Evolutionary conservation across 176 grass and related monocot genomes (phyloP), one percentile per base, ranked within the genome.

Genomic region (Tuctoria greenei): DNA sequence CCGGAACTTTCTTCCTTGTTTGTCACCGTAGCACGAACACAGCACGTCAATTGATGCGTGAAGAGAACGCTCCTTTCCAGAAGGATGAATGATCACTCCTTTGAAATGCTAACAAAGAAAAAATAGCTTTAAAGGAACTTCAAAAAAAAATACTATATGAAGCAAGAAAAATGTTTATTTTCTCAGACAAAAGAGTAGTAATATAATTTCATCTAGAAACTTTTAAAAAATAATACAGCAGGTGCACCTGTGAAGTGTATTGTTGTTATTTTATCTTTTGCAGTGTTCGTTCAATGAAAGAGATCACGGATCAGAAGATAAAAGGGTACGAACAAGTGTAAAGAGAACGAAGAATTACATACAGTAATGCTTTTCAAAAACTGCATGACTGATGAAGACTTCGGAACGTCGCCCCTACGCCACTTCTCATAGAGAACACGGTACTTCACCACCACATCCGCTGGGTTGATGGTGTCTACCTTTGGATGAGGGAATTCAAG

Each of bases 391-490:
- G 75, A 83, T 81, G 84, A 77, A 63, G 82, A 92, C 15, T 90
- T 90, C 24, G 84, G 74, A 73, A 72, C 59, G 20, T 94, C 91
- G 27, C 84, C 91, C 64, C 86, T 83, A 36, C 63, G 67, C 91
- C 91, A 98, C 67, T 84, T 92, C 65, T 98, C 95, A 18, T 87
- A 98, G 27, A 93, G 69, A 81, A 91, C 83, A 87, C 85, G 92
- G 61, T 94, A 88, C 34, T 90, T 98, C 35, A 98, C 88, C 54
- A 88, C 69, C 54, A 71, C 13, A 84, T 72, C 69, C 39, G 82
- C 76, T 79, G 95, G 91, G 23, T 79, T 94, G 67, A 40, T 43
- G 21, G 72, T 71, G 16, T 82, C 84, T 66, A 65, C 50, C 66
- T 89, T 94, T 0, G 39, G 84, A 81, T 73, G 89, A 23, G 79